A percentile compares a stretch with the other conserved stretches of the same genome.
Evolutionary conservation across 768 basidiomycete species (phyloP).

Genomic region (Baorangia bicolor): DNA sequence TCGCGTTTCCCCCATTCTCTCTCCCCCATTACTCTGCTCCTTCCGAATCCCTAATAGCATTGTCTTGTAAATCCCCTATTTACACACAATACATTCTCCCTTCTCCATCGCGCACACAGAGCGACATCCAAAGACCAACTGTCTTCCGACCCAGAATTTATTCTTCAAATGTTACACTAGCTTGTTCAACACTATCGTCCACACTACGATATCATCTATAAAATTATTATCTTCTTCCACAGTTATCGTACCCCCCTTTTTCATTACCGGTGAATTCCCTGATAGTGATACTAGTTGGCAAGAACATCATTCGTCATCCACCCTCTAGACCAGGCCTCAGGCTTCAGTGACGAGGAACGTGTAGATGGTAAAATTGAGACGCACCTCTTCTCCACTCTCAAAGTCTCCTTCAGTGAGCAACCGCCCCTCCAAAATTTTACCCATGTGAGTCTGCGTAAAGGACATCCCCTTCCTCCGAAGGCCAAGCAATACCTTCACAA

Average conservation of each 20-base stretch:
- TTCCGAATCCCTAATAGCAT: too few relatives aligned
- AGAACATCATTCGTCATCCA: background rate
- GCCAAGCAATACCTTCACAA: constrained; percentile 35
- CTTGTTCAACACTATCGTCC: background rate
- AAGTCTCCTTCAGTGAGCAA: constrained; percentile 31
- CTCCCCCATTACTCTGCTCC: too few relatives aligned
- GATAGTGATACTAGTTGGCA: background rate
- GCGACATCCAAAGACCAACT: too few relatives aligned
- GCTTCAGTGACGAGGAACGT: background rate
- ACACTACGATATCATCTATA: background rate
- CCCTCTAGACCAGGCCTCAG: background rate
- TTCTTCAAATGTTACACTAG: background rate
- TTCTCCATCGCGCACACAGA: too few relatives aligned
- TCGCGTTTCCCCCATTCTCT: too few relatives aligned
- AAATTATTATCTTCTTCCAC: background rate
- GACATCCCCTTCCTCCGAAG: constrained; percentile 40
- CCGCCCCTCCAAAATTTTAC: constrained; percentile 36
- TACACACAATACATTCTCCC: too few relatives aligned
- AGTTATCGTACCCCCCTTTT: background rate
- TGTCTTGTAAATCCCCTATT: too few relatives aligned
- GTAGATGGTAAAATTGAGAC: background rate
- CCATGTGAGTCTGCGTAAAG: constrained; percentile 40
- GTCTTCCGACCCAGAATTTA: too few relatives aligned
- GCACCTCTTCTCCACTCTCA: background rate
- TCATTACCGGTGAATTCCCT: too few relatives aligned